Evolutionary conservation across 257 asterid species (phyloP).

Genomic region (Solanum commersonii): DNA sequence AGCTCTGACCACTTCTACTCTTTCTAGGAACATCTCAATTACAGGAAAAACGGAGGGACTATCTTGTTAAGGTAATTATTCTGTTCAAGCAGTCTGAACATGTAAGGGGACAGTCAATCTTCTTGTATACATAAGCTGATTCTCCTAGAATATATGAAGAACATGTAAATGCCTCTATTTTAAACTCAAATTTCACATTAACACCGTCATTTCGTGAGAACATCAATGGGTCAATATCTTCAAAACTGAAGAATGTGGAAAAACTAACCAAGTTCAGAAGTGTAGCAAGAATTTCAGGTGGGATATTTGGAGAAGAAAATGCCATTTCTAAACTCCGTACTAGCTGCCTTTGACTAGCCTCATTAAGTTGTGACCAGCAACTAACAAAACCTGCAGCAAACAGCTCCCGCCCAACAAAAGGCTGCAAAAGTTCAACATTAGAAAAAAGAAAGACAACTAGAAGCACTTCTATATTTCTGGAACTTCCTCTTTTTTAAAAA

Average conservation of each 20-base stretch:
- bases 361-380: conserved; percentile 94
- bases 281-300: conserved; percentile 96
- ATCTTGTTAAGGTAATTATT: background rate
- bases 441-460: background rate
- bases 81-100: background rate
- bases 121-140: background rate
- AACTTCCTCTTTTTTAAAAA: background rate
- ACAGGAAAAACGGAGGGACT: background rate
- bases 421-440: conserved; percentile 46
- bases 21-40: background rate
- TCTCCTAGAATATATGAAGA: background rate
- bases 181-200: background rate
- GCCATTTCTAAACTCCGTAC: conserved; percentile 98
- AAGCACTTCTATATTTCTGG: background rate
- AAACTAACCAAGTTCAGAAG: conserved; percentile 83
- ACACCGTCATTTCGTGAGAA: background rate
- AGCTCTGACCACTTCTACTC: background rate
- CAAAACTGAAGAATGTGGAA: background rate
- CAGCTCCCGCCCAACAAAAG: conserved; percentile 94
- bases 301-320: conserved; percentile 93
- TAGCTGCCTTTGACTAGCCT: conserved; percentile 65
- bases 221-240: background rate
- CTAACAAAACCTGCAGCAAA: conserved; percentile 99
- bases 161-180: background rate
- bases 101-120: background rate